Percentiles rank a stretch among this genome's conserved stretches.
phyloP scores from a whole-genome alignment of 1,284 basidiomycete genomes.

The Grifola frondosa region DNA sequence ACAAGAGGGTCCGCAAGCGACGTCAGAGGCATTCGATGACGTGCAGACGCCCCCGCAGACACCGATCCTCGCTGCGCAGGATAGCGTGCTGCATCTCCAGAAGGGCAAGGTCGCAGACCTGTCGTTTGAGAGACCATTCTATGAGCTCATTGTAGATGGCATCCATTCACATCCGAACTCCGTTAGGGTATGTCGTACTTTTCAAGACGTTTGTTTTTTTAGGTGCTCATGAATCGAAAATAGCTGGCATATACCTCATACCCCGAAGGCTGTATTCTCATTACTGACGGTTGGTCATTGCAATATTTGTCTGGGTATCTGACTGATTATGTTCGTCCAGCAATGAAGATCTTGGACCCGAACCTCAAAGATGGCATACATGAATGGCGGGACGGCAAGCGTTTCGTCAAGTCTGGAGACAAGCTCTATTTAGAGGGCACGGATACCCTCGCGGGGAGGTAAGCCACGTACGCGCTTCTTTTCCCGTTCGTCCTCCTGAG shows the following conservation, averaged over 20 bases:
- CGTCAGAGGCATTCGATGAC: slow-evolving; percentile 67
- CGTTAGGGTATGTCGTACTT: slow-evolving; percentile 58
- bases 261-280: slow-evolving; percentile 82
- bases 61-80: slow-evolving; percentile 36
- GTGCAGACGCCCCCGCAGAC: slow-evolving; percentile 60
- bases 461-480: slow-evolving; percentile 18
- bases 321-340: slow-evolving; percentile 35
- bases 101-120: slow-evolving; percentile 36
- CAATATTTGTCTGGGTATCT: not conserved
- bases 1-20: slow-evolving; percentile 27
- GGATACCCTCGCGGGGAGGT: slow-evolving; percentile 85
- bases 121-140: slow-evolving; percentile 75
- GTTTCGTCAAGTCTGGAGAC: slow-evolving; percentile 79
- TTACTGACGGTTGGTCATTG: slow-evolving; percentile 73
- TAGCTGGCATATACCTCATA: slow-evolving; percentile 83
- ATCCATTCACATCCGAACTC: slow-evolving; percentile 90
- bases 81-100: slow-evolving; percentile 28
- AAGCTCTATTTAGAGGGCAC: slow-evolving; percentile 84
- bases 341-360: slow-evolving; percentile 87
- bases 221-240: slow-evolving; percentile 3
- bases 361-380: slow-evolving; percentile 80
- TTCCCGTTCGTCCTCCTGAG: slow-evolving; percentile 5
- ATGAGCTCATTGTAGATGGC: slow-evolving; percentile 88
- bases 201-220: not conserved
- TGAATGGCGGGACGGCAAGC: slow-evolving; percentile 81